Base-by-base conservation (phyloP, 352 stramenopile genomes). In the Phytopythium ostracodes region DNA sequence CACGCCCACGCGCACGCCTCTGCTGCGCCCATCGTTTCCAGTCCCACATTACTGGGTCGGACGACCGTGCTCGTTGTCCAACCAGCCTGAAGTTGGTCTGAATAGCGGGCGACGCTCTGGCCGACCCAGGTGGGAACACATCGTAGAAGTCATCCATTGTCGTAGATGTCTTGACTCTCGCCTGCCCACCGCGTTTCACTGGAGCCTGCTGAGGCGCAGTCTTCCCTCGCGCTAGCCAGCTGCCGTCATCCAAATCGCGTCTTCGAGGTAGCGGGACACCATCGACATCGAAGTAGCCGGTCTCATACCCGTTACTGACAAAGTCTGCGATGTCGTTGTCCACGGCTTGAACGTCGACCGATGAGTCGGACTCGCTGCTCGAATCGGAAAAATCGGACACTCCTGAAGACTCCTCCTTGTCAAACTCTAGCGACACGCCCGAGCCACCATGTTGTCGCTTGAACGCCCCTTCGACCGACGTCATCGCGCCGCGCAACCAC, bases 401-500 rank as follows among this genome's bases (percentile, higher is more conserved):
- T 18, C 35, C 46, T 10, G 11, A 29, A n/a, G 52, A 58, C 11
- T 44, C 52, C 46, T 58, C 52, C 31, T 58, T 58, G 31, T 58
- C 52, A 29, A 58, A 43, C 33, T 31, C 52, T n/a, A 58, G 18
- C 22, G 11, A 9, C 11, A 29, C 29, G 9, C n/a, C 36, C 18
- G 52, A 44, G 4, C 52, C 33, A 20, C n/a, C 29, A 11, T 46
- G 36, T 8, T n/a, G 17, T 0, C 10, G 33, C 4, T 58, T 33
- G 20, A 40, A 58, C 18, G 15, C 52, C 2, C 20, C 22, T 43
- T 58, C 17, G 20, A 58, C 52, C 14, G 52, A 58, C 20, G 20
- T 43, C 5, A 66, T 60, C n/a, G 62, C 70, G 47, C 75, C 58
- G 20, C 73, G 79, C n/a, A 90, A 49, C 86, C 86, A 95, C 10